phyloP scores from a whole-genome alignment of 2,329 filamentous ascomycete species.

The Diaporthe batatas region DNA sequence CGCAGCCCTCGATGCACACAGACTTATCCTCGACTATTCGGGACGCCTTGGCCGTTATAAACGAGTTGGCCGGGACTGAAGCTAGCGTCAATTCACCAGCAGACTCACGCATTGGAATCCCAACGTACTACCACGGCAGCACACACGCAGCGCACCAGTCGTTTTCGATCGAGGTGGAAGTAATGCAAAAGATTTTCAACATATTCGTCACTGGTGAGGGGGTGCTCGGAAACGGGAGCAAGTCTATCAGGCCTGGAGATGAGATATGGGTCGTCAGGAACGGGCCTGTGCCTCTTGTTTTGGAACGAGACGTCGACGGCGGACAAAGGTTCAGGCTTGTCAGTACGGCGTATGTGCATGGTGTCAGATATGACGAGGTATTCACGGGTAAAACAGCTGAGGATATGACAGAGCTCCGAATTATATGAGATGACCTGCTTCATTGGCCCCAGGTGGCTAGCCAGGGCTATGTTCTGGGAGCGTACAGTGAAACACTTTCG shows the following conservation, averaged over 20 bases:
- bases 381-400: background rate
- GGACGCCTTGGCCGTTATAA: background rate
- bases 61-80: too few relatives aligned
- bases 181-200: background rate
- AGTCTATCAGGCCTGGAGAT: background rate
- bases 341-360: background rate
- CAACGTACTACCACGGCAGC: background rate
- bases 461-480: too few relatives aligned
- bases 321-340: background rate
- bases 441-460: too few relatives aligned
- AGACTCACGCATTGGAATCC: background rate
- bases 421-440: background rate
- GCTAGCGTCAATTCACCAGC: background rate
- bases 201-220: background rate
- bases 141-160: background rate
- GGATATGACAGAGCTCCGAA: background rate
- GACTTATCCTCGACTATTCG: background rate
- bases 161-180: background rate
- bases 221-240: background rate
- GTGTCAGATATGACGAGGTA: background rate
- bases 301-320: background rate
- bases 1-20: background rate
- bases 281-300: background rate
- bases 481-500: too few relatives aligned
- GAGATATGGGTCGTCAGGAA: conserved; percentile 1